Percentiles rank a stretch among this genome's conserved stretches.
These are phyloP conservation scores for Delonix regia DNA, from an alignment of 306 rosid genomes.

Conservation along the genomic window DNA sequence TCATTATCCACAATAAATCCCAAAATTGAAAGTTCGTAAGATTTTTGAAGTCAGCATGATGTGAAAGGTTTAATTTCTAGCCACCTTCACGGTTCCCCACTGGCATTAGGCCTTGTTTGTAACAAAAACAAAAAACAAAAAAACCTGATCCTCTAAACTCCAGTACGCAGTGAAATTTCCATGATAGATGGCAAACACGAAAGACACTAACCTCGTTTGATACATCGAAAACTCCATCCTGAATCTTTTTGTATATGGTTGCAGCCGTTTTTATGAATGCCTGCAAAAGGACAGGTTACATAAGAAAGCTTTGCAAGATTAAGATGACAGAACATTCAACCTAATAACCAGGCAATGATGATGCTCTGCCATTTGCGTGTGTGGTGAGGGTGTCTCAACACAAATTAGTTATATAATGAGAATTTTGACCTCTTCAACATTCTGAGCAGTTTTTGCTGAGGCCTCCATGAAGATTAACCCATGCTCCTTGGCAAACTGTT, in stretches of 20 bases:
- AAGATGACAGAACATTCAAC: constrained; percentile 28
- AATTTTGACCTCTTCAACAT: constrained; percentile 88
- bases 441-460: constrained; percentile 97
- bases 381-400: neutral
- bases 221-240: constrained; percentile 96
- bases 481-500: constrained; percentile 97
- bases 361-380: neutral
- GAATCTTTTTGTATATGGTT: constrained; percentile 90
- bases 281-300: constrained; percentile 41
- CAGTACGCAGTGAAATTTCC: constrained; percentile 24
- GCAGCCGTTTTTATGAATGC: constrained; percentile 97
- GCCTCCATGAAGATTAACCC: constrained; percentile 98
- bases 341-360: constrained; percentile 1
- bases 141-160: constrained; percentile 5
- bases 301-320: constrained; percentile 18
- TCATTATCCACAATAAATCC: constrained; percentile 17
- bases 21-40: constrained; percentile 18
- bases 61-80: too few relatives aligned
- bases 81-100: too few relatives aligned
- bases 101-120: too few relatives aligned
- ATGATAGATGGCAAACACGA: neutral
- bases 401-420: neutral
- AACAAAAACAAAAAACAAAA: neutral
- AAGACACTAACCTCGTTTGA: constrained; percentile 84
- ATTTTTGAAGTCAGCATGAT: too few relatives aligned